phyloP scores from a whole-genome alignment of 495 filamentous ascomycete species.

The Penicillium paxilli region DNA sequence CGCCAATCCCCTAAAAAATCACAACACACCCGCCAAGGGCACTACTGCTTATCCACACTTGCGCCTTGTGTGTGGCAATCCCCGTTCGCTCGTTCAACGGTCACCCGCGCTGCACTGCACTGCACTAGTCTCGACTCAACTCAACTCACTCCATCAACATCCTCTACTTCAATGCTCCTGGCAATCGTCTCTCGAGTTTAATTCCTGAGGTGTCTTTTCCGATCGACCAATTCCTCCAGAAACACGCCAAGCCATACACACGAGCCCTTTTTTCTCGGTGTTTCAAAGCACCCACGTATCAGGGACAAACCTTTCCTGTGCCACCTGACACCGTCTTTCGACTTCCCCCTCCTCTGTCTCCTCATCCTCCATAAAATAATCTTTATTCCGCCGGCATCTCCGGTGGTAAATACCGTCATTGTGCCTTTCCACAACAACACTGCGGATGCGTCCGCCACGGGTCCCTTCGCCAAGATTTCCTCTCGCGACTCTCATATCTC shows the following conservation, averaged over 20 bases:
- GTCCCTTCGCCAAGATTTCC: slow-evolving; percentile 57
- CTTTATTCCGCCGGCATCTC: neutral
- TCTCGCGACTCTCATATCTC: slow-evolving; percentile 62
- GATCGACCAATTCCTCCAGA: neutral
- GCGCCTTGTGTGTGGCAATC: too few relatives aligned
- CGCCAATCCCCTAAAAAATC: neutral
- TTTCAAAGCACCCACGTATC: slow-evolving; percentile 19
- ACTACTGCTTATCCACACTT: too few relatives aligned
- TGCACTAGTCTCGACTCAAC: slow-evolving; percentile 5
- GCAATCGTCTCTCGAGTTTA: neutral
- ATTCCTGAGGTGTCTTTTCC: slow-evolving; percentile 1
- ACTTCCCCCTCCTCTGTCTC: too few relatives aligned
- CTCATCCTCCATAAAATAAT: neutral
- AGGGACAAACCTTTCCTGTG: slow-evolving; percentile 7
- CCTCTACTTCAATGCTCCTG: slow-evolving; percentile 8
- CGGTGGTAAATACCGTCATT: slow-evolving; percentile 40
- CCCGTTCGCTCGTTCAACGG: neutral
- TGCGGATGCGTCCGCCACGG: slow-evolving; percentile 39
- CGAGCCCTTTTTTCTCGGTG: slow-evolving; percentile 15
- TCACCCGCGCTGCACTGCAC: too few relatives aligned
- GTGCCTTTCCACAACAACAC: slow-evolving; percentile 34
- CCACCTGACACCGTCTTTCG: slow-evolving; percentile 14
- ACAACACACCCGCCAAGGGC: too few relatives aligned
- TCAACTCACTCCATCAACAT: slow-evolving; percentile 5
- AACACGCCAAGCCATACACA: slow-evolving; percentile 25